Conservation (phyloP, 2,329 filamentous ascomycete species). For the Phialemoniopsis sp. region DNA sequence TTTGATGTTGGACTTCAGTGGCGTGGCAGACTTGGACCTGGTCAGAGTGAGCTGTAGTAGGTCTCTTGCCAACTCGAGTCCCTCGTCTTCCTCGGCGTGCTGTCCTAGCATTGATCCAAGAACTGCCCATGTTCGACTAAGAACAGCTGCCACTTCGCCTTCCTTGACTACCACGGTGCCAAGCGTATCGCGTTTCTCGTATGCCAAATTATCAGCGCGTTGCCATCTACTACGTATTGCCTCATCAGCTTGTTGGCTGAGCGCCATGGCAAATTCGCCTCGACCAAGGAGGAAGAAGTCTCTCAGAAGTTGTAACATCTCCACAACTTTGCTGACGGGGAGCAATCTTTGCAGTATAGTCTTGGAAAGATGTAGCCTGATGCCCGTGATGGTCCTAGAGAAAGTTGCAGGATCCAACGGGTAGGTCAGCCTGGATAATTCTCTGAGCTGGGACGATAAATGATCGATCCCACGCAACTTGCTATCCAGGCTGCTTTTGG, state of each 20-base stretch:
- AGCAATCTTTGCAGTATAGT: constrained; percentile 80
- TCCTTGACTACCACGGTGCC: constrained; percentile 73
- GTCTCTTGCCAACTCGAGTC: constrained; percentile 77
- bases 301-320: constrained; percentile 72
- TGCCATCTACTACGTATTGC: constrained; percentile 71
- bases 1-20: constrained; percentile 16
- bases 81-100: constrained; percentile 74
- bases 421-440: constrained; percentile 64
- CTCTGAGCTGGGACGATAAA: constrained; percentile 62
- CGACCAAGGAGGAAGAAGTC: constrained; percentile 84
- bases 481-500: constrained; percentile 41
- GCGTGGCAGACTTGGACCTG: constrained; percentile 39
- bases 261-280: constrained; percentile 85
- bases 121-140: constrained; percentile 74
- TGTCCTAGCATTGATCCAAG: constrained; percentile 70
- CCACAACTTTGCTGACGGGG: constrained; percentile 70
- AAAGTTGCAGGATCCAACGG: constrained; percentile 72
- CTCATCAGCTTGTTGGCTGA: constrained; percentile 82
- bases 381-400: constrained; percentile 67
- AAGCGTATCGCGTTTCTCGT: constrained; percentile 54
- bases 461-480: constrained; percentile 51
- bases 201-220: constrained; percentile 53
- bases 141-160: constrained; percentile 73
- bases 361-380: constrained; percentile 77
- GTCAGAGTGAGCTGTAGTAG: constrained; percentile 62